Conservation (phyloP, 352 stramenopile genomes). For the Globisporangium echinulatum region DNA sequence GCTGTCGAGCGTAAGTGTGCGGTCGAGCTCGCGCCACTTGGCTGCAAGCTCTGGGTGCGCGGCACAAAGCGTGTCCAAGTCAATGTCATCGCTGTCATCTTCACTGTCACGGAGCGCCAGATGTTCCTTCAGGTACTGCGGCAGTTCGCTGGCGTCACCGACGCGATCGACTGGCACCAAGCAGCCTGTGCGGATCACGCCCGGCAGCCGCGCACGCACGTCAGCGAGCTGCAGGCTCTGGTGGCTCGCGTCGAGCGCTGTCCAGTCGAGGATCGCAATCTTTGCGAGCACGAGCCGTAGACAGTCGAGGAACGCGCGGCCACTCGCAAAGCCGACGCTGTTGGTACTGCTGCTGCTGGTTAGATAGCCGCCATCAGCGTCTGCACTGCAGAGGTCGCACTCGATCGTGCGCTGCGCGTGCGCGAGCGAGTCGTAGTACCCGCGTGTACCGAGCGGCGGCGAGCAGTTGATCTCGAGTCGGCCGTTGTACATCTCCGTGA, state of each 20-base stretch:
- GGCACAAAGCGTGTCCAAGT: slow-evolving; percentile 20
- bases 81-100: slow-evolving; percentile 16
- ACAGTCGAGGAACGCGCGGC: slow-evolving; percentile 57
- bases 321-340: slow-evolving; percentile 27
- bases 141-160: slow-evolving; percentile 9
- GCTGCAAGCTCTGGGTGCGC: slow-evolving; percentile 24
- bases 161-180: slow-evolving; percentile 24
- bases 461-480: slow-evolving; percentile 59
- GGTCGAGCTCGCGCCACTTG: slow-evolving; percentile 27
- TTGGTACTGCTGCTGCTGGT: slow-evolving; percentile 9
- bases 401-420: slow-evolving; percentile 35
- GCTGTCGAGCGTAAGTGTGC: slow-evolving; percentile 15
- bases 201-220: slow-evolving; percentile 33
- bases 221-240: slow-evolving; percentile 48
- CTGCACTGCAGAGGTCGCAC: slow-evolving; percentile 12
- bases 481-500: slow-evolving; percentile 59
- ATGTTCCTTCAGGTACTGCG: slow-evolving; percentile 23
- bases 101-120: slow-evolving; percentile 12
- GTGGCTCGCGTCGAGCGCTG: slow-evolving; percentile 48
- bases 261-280: slow-evolving; percentile 76
- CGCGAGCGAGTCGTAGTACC: slow-evolving; percentile 57
- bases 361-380: no score
- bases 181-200: slow-evolving; percentile 38
- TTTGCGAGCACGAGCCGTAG: slow-evolving; percentile 65
- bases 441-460: slow-evolving; percentile 49